These are phyloP conservation scores for Candida parachauliodes DNA, from an alignment of 805 yeast species.

Conservation along the genomic window DNA sequence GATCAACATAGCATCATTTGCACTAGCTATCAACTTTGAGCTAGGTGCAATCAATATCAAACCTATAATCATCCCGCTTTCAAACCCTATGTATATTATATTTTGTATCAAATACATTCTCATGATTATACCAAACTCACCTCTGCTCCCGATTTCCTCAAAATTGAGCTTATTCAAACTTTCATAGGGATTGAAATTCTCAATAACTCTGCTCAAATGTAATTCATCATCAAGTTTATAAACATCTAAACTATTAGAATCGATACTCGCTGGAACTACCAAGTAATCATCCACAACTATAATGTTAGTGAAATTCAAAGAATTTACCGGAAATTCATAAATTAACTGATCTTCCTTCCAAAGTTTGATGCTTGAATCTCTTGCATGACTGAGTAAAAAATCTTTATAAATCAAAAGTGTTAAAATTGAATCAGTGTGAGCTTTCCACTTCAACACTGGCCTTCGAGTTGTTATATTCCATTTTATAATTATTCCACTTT, in stretches of 20 bases:
- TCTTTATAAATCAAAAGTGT: conserved; percentile 34
- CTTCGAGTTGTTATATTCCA: conserved; percentile 62
- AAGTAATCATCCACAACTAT: conserved; percentile 28
- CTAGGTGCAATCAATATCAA: conserved; percentile 13
- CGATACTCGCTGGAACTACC: conserved; percentile 60
- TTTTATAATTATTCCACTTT: conserved; percentile 52
- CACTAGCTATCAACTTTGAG: background rate
- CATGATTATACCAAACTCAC: conserved; percentile 66
- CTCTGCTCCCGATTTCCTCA: conserved; percentile 23
- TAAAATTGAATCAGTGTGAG: conserved; percentile 52
- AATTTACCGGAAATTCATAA: conserved; percentile 62
- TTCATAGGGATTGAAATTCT: conserved; percentile 14
- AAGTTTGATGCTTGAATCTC: conserved; percentile 54
- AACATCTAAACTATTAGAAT: conserved; percentile 63
- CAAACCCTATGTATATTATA: conserved; percentile 57
- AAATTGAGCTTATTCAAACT: background rate
- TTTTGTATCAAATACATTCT: conserved; percentile 38
- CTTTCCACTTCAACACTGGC: conserved; percentile 55
- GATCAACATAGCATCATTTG: conserved; percentile 14
- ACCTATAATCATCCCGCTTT: conserved; percentile 57
- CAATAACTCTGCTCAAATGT: conserved; percentile 26
- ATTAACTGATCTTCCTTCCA: conserved; percentile 33
- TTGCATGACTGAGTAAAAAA: conserved; percentile 55
- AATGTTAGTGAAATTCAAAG: conserved; percentile 70
- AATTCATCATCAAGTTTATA: conserved; percentile 33